Evolutionary conservation across 441 rosid genomes (phyloP).

Genomic region (Jatropha podagrica): DNA sequence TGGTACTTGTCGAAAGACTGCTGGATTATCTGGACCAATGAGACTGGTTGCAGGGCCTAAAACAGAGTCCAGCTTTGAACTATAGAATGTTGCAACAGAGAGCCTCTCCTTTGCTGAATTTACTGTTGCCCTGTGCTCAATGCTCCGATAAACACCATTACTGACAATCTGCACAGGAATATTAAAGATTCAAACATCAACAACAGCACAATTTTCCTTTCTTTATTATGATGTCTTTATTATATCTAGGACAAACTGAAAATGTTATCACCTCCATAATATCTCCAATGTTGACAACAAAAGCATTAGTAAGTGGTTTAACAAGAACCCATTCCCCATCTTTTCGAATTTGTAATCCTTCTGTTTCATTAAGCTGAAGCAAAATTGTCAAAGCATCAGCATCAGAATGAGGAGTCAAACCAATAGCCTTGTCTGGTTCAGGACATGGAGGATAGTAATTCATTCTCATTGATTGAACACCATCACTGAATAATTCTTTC

Average conservation of each 20-base stretch:
- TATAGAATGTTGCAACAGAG: conserved; percentile 42
- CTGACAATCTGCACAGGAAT: conserved; percentile 33
- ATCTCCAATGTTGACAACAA: conserved; percentile 25
- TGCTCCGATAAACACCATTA: conserved; percentile 46
- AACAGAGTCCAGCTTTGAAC: conserved; percentile 31
- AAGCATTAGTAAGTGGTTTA: conserved; percentile 10
- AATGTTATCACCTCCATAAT: conserved; percentile 33
- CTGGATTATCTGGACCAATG: conserved; percentile 22
- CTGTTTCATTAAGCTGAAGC: conserved; percentile 35
- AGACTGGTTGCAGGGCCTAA: conserved; percentile 43
- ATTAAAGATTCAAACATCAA: not conserved
- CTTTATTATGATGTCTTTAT: too few species aligned
- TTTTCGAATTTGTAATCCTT: conserved; percentile 41
- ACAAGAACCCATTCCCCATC: conserved; percentile 43
- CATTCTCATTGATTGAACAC: conserved; percentile 46
- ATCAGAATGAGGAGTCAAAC: conserved; percentile 48
- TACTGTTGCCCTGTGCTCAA: conserved; percentile 45
- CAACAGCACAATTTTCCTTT: not conserved
- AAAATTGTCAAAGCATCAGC: conserved; percentile 41
- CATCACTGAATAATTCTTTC: conserved; percentile 7
- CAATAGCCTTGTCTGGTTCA: conserved; percentile 39
- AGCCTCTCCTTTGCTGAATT: conserved; percentile 35
- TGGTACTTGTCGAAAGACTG: conserved; percentile 30
- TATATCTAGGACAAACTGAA: not conserved
- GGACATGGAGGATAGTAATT: conserved; percentile 30